Evolutionary conservation across 805 yeast genomes (phyloP).

Genomic region (Yamadazyma olivae): DNA sequence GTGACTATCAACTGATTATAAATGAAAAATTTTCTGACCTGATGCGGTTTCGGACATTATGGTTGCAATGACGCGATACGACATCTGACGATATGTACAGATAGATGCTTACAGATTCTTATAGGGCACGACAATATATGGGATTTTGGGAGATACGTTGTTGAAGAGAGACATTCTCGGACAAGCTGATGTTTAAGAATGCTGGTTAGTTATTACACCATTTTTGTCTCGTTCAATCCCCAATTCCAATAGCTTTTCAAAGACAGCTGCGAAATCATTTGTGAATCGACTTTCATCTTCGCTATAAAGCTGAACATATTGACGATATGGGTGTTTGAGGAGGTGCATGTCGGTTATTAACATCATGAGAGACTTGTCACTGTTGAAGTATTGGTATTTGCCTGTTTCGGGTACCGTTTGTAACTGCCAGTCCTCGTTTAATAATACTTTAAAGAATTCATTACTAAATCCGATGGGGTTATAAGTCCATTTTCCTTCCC

Average conservation of each 20-base stretch:
- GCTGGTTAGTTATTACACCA: too few species aligned
- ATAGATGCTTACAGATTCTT: too few species aligned
- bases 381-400: constrained; percentile 49
- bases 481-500: constrained; percentile 89
- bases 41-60: too few species aligned
- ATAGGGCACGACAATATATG: too few species aligned
- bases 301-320: constrained; percentile 68
- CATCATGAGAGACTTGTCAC: constrained; percentile 80
- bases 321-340: constrained; percentile 57
- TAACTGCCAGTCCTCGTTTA: constrained; percentile 49
- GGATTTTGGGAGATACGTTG: too few species aligned
- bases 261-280: constrained; percentile 62
- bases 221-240: too few species aligned
- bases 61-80: too few species aligned
- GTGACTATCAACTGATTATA: too few species aligned
- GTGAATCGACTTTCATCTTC: constrained; percentile 60
- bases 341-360: constrained; percentile 76
- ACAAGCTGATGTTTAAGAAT: too few species aligned
- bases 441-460: constrained; percentile 51
- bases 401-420: constrained; percentile 50
- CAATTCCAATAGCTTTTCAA: constrained; percentile 68
- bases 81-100: too few species aligned
- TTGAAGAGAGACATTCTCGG: too few species aligned
- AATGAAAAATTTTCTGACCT: too few species aligned
- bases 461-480: constrained; percentile 72